Percentiles rank a stretch among this genome's conserved stretches.
Evolutionary conservation across 108 stramenopile species (phyloP).

Genomic region (Cyclotella choctawhatcheeana): DNA sequence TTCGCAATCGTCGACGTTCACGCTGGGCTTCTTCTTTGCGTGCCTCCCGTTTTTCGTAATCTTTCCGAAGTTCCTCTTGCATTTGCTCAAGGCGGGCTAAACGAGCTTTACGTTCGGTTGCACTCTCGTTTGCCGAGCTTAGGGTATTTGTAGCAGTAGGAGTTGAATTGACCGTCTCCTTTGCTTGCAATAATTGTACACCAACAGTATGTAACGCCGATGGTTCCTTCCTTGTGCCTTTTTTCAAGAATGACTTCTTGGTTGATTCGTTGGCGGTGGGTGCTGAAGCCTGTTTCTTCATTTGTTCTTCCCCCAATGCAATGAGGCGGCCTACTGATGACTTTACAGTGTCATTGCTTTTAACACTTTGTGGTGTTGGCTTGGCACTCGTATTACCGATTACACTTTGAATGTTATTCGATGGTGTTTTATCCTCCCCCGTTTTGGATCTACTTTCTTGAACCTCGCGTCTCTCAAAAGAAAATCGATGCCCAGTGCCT

Average conservation of each 20-base stretch:
- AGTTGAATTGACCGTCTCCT: not conserved
- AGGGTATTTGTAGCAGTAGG: constrained; percentile 9
- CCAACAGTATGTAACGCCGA: constrained; percentile 44
- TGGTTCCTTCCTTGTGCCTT: constrained; percentile 52
- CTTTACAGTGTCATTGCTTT: not conserved
- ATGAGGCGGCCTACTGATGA: constrained; percentile 17
- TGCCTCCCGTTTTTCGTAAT: constrained; percentile 33
- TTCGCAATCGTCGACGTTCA: constrained; percentile 21
- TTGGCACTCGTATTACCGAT: not conserved
- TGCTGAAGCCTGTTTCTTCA: constrained; percentile 14
- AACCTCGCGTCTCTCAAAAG: not conserved
- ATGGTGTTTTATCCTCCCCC: no score
- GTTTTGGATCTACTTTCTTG: no score
- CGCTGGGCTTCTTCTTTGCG: constrained; percentile 44
- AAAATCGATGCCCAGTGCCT: no score
- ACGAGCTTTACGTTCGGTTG: constrained; percentile 30
- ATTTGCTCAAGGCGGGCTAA: constrained; percentile 43
- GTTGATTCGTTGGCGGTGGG: not conserved
- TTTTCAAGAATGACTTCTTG: constrained; percentile 23
- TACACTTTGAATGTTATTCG: no score
- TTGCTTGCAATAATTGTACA: no score
- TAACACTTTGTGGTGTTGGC: not conserved
- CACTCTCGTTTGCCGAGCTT: not conserved
- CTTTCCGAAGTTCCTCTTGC: constrained; percentile 40
- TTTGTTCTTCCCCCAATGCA: constrained; percentile 39